Evolutionary conservation across 768 basidiomycete genomes (phyloP), one percentile per base, ranked within the genome.

Genomic region (Tephrocybe sp.): DNA sequence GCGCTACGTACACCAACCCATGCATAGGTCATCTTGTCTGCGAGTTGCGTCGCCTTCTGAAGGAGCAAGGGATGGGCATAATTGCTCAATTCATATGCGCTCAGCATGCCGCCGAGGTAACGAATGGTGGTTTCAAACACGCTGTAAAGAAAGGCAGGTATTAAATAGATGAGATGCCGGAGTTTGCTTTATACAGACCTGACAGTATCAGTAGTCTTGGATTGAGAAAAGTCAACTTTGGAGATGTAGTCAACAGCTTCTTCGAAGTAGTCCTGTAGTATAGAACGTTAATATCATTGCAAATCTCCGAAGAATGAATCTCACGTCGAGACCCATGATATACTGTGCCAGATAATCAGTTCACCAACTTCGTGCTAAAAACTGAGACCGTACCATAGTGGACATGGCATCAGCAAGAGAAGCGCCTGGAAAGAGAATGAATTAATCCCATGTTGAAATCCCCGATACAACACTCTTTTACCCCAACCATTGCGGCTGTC

Each of bases 81-180:
- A 9, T 77, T 76, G 49, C 82, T 86, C 41, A 89, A 76, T 57
- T 89, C 85, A 56, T 82, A 89, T 9, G 87, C 78, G 48, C 79
- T 84, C 30, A 90, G 62, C n/a, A 87, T 68, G 1, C 85, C 85
- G 6, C 78, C 88, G 2, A 90, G 63, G 47, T 82, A 84, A 38
- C 88, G 85, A 60, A 90, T 90, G 0, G 83, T 87, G 0, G 85
- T 85, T 66, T 90, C 88, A 57, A 90, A 89, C 3, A 89, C 69
- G 54, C 84, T 86, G 30, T 19, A 34, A 11, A 39, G 13, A 32
- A 8, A 20, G 39, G 4, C 40, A 32, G 20, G 14, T 30, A 12
- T 14, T 12, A 14, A 23, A 39, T 20, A 2, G 14, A 17, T 33
- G 4, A 38, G 11, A 7, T 4, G 36, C 30, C 11, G 26, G 7